Conservation (phyloP, 208 protist species). For the Acanthamoeba healyi region DNA sequence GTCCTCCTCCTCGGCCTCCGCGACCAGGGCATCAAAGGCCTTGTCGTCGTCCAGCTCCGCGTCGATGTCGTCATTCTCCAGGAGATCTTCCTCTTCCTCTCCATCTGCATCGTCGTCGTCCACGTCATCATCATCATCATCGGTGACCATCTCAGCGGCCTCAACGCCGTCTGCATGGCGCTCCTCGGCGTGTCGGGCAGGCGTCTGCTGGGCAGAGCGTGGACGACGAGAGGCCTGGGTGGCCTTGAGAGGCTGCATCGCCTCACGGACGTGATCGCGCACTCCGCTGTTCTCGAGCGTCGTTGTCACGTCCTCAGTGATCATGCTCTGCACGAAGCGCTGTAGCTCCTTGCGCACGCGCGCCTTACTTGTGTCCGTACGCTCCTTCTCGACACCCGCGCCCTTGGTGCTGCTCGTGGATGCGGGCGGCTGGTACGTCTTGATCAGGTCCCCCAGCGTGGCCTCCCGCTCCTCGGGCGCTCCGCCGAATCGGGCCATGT, state of each 20-base stretch:
- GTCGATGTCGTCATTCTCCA: background rate
- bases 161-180: background rate
- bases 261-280: too few relatives aligned
- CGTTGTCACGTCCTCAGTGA: background rate
- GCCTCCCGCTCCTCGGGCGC: background rate
- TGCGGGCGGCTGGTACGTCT: background rate
- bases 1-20: background rate
- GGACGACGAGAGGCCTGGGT: too few relatives aligned
- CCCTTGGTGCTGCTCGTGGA: background rate
- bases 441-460: background rate
- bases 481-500: slow-evolving; percentile 14
- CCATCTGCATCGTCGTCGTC: background rate
- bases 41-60: background rate
- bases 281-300: too few relatives aligned
- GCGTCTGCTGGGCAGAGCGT: background rate
- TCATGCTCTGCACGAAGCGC: background rate
- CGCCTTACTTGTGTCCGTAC: background rate
- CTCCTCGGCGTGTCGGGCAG: background rate
- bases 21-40: background rate
- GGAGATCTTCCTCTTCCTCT: too few relatives aligned
- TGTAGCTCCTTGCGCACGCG: background rate
- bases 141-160: background rate
- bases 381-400: too few relatives aligned
- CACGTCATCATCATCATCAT: background rate
- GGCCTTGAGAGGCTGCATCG: too few relatives aligned